A percentile compares a stretch with the other conserved stretches of the same genome.
phyloP scores from a whole-genome alignment of 2,329 filamentous ascomycete species.

The Verticillium dahliae region DNA sequence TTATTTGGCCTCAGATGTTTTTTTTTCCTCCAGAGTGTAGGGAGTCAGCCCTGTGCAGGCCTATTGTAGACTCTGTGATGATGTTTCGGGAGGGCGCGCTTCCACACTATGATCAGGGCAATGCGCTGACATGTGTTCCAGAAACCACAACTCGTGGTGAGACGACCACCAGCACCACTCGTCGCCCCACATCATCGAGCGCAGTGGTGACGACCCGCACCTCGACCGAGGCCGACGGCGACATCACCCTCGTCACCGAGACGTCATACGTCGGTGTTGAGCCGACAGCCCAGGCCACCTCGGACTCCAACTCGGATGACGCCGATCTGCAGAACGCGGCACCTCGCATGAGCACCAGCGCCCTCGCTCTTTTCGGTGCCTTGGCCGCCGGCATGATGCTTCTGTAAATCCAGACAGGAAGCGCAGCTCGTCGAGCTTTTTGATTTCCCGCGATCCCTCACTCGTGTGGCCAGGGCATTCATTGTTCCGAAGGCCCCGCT shows the following conservation, averaged over 20 bases:
- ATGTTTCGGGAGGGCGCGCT: not conserved
- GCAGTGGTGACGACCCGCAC: slow-evolving; percentile 33
- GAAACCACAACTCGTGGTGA: not conserved
- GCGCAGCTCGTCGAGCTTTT: not conserved
- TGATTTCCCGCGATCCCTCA: not conserved
- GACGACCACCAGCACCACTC: slow-evolving; percentile 13
- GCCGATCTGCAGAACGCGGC: slow-evolving; percentile 32
- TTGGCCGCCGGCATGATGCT: slow-evolving; percentile 14
- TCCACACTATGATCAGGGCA: not conserved
- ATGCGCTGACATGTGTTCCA: not conserved
- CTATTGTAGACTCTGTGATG: not conserved
- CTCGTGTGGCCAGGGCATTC: not conserved
- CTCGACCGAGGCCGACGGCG: slow-evolving; percentile 38
- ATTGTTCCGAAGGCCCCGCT: not conserved
- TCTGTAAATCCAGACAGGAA: not conserved
- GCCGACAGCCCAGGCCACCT: slow-evolving; percentile 23
- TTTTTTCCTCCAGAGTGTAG: not conserved
- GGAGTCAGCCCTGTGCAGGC: not conserved
- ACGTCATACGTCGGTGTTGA: slow-evolving; percentile 41
- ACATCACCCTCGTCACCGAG: slow-evolving; percentile 37
- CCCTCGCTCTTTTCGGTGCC: slow-evolving; percentile 14
- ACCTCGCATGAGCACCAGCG: slow-evolving; percentile 13
- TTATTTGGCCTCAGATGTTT: not conserved
- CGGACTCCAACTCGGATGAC: slow-evolving; percentile 12
- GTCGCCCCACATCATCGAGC: slow-evolving; percentile 26